phyloP scores from a whole-genome alignment of 2,329 filamentous ascomycete genomes.

The Fusarium pininemorale region DNA sequence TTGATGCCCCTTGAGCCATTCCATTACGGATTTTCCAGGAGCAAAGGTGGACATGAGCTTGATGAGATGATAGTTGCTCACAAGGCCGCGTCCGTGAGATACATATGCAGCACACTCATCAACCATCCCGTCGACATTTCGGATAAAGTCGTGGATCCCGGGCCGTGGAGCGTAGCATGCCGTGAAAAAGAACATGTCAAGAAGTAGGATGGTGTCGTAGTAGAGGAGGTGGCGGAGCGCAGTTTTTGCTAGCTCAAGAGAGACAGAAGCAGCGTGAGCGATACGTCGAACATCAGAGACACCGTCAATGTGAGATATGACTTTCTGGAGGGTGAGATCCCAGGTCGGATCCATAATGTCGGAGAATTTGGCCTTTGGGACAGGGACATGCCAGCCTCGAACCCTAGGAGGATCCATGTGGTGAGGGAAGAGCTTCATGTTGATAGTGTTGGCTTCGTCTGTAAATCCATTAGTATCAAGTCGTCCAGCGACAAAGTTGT shows the following conservation, averaged over 20 bases:
- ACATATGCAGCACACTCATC: slow-evolving; percentile 91
- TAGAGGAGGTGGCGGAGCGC: slow-evolving; percentile 90
- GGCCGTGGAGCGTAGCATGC: slow-evolving; percentile 87
- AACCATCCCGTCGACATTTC: slow-evolving; percentile 77
- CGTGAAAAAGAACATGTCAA: slow-evolving; percentile 95
- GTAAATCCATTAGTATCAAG: background rate
- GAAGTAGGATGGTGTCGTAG: slow-evolving; percentile 88
- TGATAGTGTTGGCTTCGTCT: slow-evolving; percentile 94
- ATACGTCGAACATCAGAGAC: slow-evolving; percentile 90
- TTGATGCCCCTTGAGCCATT: slow-evolving; percentile 83
- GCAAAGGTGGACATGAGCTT: slow-evolving; percentile 87
- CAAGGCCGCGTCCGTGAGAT: slow-evolving; percentile 56
- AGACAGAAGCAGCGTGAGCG: slow-evolving; percentile 83
- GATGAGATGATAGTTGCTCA: slow-evolving; percentile 73
- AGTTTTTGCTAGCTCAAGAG: slow-evolving; percentile 84
- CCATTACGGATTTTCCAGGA: slow-evolving; percentile 83
- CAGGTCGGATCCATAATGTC: slow-evolving; percentile 73
- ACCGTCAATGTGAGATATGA: slow-evolving; percentile 89
- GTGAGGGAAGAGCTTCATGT: slow-evolving; percentile 93
- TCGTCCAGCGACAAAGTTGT: background rate
- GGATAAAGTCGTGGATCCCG: slow-evolving; percentile 81
- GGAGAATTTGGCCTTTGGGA: slow-evolving; percentile 73
- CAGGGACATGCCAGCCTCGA: slow-evolving; percentile 89
- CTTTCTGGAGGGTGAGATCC: slow-evolving; percentile 80
- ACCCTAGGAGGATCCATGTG: slow-evolving; percentile 80